Evolutionary conservation across 2,329 filamentous ascomycete genomes (phyloP).

Genomic region (Pseudocercospora eumusae): DNA sequence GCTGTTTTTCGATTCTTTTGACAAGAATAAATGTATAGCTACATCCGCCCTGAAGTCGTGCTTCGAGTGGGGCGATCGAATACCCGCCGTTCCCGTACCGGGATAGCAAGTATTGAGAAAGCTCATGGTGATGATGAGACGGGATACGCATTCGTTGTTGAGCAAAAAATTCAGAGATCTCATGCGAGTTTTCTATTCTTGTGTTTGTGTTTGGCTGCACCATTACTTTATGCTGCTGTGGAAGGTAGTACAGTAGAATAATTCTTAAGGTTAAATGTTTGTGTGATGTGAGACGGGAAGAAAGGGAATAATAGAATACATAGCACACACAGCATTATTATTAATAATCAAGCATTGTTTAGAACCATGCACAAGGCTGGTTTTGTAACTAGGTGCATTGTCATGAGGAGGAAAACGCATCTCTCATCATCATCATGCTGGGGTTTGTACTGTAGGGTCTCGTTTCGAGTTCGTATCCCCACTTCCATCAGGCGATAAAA

Average conservation of each 20-base stretch:
- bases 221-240: no score
- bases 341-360: neutral
- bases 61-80: neutral
- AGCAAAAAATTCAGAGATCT: neutral
- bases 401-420: neutral
- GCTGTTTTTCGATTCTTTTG: neutral
- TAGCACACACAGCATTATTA: no score
- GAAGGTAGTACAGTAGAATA: no score
- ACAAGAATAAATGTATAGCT: neutral
- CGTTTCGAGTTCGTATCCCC: neutral
- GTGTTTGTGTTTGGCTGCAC: no score
- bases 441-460: neutral
- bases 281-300: no score
- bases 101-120: neutral
- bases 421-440: neutral
- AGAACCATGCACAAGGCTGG: neutral
- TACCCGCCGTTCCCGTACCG: neutral
- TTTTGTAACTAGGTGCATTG: neutral
- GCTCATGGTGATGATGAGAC: neutral
- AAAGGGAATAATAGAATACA: no score
- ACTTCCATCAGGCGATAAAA: neutral
- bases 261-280: no score
- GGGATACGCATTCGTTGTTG: neutral
- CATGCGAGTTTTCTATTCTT: no score
- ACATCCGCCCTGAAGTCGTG: neutral